Evolutionary conservation across 1,139 yeast species (phyloP).

Genomic region (Hanseniaspora sp.): DNA sequence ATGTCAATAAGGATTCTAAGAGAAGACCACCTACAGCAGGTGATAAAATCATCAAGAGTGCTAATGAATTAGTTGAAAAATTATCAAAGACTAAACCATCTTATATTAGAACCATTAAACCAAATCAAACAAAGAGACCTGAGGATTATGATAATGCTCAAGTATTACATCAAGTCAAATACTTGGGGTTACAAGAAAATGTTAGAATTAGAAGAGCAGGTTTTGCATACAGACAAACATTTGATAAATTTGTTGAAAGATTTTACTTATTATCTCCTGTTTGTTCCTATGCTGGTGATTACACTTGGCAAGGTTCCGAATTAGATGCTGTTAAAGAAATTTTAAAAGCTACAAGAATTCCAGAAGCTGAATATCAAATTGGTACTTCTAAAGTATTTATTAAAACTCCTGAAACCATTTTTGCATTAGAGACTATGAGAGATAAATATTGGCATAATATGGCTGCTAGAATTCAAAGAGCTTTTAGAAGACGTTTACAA

Average conservation of each 20-base stretch:
- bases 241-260: constrained; percentile 94
- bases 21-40: constrained; percentile 95
- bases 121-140: constrained; percentile 88
- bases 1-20: constrained; percentile 59
- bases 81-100: constrained; percentile 85
- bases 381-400: constrained; percentile 93
- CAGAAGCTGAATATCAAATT: constrained; percentile 71
- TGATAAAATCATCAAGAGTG: constrained; percentile 85
- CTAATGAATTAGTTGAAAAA: constrained; percentile 81
- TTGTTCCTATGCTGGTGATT: constrained; percentile 97
- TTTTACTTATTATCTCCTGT: constrained; percentile 77
- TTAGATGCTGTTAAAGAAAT: constrained; percentile 71
- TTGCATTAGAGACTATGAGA: constrained; percentile 91
- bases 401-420: constrained; percentile 92
- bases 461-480: constrained; percentile 96
- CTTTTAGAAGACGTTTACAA: constrained; percentile 79
- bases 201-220: constrained; percentile 98
- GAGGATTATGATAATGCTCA: constrained; percentile 79
- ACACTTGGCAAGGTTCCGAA: constrained; percentile 86
- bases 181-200: constrained; percentile 90
- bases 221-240: constrained; percentile 93
- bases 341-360: constrained; percentile 68
- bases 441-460: constrained; percentile 96
- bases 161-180: constrained; percentile 90
- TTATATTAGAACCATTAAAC: constrained; percentile 94